phyloP scores from a whole-genome alignment of 2,329 filamentous ascomycete species.

The Claviceps fusiformis region DNA sequence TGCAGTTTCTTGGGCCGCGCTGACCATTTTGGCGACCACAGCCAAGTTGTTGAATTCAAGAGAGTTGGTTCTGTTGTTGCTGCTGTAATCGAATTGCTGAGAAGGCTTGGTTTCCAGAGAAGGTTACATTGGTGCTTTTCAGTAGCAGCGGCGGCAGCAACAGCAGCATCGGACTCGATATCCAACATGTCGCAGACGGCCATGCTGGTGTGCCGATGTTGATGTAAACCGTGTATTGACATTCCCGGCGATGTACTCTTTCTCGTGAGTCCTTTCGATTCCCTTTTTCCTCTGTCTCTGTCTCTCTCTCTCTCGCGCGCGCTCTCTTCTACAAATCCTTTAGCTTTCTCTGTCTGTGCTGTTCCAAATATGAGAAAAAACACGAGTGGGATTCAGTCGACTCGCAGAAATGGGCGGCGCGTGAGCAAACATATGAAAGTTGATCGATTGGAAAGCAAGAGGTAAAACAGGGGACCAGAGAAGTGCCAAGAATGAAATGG shows the following conservation, averaged over 20 bases:
- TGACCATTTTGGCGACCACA: background rate
- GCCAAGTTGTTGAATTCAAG: background rate
- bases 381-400: background rate
- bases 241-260: background rate
- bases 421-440: background rate
- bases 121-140: background rate
- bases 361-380: background rate
- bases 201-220: background rate
- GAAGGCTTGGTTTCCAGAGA: background rate
- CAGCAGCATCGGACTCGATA: background rate
- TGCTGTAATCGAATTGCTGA: background rate
- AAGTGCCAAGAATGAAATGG: background rate
- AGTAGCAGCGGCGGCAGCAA: background rate
- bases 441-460: background rate
- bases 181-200: background rate
- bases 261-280: background rate
- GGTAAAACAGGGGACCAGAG: background rate
- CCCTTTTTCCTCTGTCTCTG: background rate
- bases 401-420: background rate
- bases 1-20: slow-evolving; percentile 16
- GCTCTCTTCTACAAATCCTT: background rate
- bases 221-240: background rate
- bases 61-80: background rate
- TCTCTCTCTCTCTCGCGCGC: background rate
- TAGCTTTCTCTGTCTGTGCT: background rate